Evolutionary conservation across 1,139 yeast species (phyloP).

Genomic region (Pichia kudriavzevii): DNA sequence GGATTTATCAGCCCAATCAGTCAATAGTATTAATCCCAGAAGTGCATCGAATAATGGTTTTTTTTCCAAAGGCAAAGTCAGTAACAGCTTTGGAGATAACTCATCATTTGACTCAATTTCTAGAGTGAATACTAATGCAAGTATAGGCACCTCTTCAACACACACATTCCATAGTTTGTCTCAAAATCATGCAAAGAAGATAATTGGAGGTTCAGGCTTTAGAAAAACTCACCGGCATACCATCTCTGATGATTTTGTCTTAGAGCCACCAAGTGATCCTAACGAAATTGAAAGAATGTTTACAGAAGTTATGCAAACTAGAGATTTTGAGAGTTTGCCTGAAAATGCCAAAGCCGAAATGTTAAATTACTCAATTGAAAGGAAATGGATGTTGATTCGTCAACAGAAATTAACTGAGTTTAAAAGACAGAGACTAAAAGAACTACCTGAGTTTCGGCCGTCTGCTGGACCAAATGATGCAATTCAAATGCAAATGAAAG

Average conservation of each 20-base stretch:
- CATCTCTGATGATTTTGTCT: slow-evolving; percentile 30
- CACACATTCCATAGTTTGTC: slow-evolving; percentile 23
- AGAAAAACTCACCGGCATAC: slow-evolving; percentile 29
- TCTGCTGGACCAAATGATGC: slow-evolving; percentile 13
- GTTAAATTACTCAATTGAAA: slow-evolving; percentile 64
- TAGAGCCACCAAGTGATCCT: slow-evolving; percentile 53
- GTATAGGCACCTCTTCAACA: slow-evolving; percentile 20
- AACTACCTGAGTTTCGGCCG: slow-evolving; percentile 20
- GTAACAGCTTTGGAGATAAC: no score
- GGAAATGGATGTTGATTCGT: slow-evolving; percentile 87
- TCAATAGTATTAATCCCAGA: neutral
- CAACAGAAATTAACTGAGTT: slow-evolving; percentile 79
- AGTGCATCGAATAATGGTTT: neutral
- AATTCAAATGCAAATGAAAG: slow-evolving; percentile 11
- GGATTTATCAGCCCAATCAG: no score
- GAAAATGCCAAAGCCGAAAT: slow-evolving; percentile 72
- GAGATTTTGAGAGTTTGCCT: slow-evolving; percentile 78
- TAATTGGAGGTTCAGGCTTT: slow-evolving; percentile 18
- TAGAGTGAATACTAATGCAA: slow-evolving; percentile 16
- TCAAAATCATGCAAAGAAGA: slow-evolving; percentile 24
- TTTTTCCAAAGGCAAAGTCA: slow-evolving; percentile 9
- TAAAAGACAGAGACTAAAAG: slow-evolving; percentile 42
- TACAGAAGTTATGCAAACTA: slow-evolving; percentile 64
- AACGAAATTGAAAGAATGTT: slow-evolving; percentile 60
- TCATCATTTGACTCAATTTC: no score